These are phyloP conservation scores for Pseudopithomyces chartarum DNA, from an alignment of 2,329 filamentous ascomycete genomes.

Conservation along the genomic window DNA sequence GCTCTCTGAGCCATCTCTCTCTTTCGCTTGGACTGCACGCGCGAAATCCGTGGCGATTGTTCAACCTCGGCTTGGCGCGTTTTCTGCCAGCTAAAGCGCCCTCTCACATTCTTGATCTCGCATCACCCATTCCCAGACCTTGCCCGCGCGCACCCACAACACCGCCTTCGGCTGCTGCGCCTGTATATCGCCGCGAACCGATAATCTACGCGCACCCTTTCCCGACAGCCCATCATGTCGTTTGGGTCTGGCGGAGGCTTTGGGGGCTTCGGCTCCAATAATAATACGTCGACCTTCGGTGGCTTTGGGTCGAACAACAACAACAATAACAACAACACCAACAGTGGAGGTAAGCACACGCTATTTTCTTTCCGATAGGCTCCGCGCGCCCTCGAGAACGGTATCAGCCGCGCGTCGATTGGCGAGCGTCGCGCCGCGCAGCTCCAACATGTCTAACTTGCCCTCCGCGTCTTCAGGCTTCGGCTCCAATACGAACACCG, in stretches of 20 bases:
- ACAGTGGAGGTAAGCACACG: slow-evolving; percentile 57
- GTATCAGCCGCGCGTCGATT: slow-evolving; percentile 35
- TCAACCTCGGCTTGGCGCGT: slow-evolving; percentile 38
- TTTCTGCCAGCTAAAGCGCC: slow-evolving; percentile 23
- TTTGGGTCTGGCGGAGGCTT: slow-evolving; percentile 59
- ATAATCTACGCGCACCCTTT: slow-evolving; percentile 26
- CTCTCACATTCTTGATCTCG: slow-evolving; percentile 19
- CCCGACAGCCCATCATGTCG: slow-evolving; percentile 38
- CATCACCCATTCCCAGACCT: slow-evolving; percentile 19
- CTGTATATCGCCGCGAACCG: slow-evolving; percentile 21
- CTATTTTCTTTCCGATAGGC: slow-evolving; percentile 21
- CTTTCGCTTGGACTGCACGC: slow-evolving; percentile 16
- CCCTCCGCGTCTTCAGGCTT: slow-evolving; percentile 47
- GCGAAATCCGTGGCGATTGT: slow-evolving; percentile 27
- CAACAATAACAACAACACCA: slow-evolving; percentile 37
- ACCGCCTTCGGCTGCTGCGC: slow-evolving; percentile 24
- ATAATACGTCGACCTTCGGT: slow-evolving; percentile 41
- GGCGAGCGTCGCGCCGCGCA: slow-evolving; percentile 32
- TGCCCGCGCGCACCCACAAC: slow-evolving; percentile 17
- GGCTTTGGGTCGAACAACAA: slow-evolving; percentile 49
- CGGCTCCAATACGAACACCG: slow-evolving; percentile 41
- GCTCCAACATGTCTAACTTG: slow-evolving; percentile 45
- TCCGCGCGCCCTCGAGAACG: slow-evolving; percentile 24
- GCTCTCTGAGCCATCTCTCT: slow-evolving; percentile 29
- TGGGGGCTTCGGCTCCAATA: slow-evolving; percentile 52